Conservation (phyloP, 2,329 filamentous ascomycete species). For the Neoascochyta sp. region DNA sequence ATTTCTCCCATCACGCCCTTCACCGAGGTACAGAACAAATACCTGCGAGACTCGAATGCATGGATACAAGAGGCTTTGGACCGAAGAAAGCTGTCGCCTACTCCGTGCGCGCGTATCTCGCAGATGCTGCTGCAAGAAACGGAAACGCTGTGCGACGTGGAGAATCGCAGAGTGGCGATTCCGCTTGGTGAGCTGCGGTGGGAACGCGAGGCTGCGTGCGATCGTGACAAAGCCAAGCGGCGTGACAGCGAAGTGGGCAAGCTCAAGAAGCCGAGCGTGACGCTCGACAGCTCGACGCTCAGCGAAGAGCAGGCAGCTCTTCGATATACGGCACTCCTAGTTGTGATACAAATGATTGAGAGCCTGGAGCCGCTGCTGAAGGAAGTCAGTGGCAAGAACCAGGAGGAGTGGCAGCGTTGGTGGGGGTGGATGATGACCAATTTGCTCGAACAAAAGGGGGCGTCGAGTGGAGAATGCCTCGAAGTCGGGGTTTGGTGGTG, state of each 20-base stretch:
- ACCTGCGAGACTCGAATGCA: constrained; percentile 74
- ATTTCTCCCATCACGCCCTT: constrained; percentile 81
- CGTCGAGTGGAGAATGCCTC: constrained; percentile 79
- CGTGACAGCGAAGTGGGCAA: constrained; percentile 51
- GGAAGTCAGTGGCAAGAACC: constrained; percentile 78
- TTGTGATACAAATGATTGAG: constrained; percentile 78
- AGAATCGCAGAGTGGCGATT: constrained; percentile 76
- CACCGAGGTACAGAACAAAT: constrained; percentile 74
- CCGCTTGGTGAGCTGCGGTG: constrained; percentile 80
- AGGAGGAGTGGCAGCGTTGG: constrained; percentile 92
- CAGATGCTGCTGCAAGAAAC: constrained; percentile 78
- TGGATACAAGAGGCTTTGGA: constrained; percentile 79
- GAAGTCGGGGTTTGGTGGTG: constrained; percentile 65
- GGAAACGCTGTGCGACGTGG: constrained; percentile 65
- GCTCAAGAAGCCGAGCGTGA: constrained; percentile 32
- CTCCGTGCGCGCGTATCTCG: constrained; percentile 74
- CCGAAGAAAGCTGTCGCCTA: constrained; percentile 62
- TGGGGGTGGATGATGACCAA: constrained; percentile 82
- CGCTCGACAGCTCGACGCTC: constrained; percentile 49
- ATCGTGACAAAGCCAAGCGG: constrained; percentile 43
- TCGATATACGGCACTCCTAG: constrained; percentile 73
- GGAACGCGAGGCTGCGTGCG: constrained; percentile 67
- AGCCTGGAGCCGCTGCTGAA: constrained; percentile 77
- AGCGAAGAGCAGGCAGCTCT: constrained; percentile 68
- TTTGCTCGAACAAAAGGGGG: constrained; percentile 72